Evolutionary conservation across 768 basidiomycete genomes (phyloP).

Genomic region (Lactarius deliciosus): DNA sequence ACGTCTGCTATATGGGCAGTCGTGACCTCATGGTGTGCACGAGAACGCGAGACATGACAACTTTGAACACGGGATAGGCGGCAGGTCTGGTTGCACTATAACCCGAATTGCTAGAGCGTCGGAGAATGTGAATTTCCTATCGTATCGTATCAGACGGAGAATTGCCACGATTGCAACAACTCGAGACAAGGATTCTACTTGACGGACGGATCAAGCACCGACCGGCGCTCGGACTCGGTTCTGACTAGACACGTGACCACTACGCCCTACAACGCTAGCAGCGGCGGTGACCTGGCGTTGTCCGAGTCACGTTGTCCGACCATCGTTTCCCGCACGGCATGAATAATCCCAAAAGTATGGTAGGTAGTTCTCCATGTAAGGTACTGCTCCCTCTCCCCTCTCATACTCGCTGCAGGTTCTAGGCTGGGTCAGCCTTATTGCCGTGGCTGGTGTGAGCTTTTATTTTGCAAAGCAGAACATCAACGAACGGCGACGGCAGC

Average conservation of each 20-base stretch:
- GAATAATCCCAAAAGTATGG: constrained; percentile 28
- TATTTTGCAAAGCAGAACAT: constrained; percentile 41
- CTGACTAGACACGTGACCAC: not conserved
- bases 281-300: too few relatives aligned
- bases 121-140: not conserved
- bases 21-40: not conserved
- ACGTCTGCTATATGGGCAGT: not conserved
- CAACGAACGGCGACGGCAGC: constrained; percentile 38
- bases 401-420: constrained; percentile 30
- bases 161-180: not conserved
- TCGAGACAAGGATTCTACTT: not conserved
- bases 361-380: not conserved
- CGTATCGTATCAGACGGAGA: constrained; percentile 1
- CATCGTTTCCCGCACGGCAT: not conserved
- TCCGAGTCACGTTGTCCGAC: too few relatives aligned
- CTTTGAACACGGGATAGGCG: not conserved
- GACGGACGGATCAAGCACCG: not conserved
- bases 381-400: not conserved
- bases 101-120: not conserved
- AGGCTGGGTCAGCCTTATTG: constrained; percentile 39
- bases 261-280: not conserved
- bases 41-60: not conserved
- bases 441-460: constrained; percentile 41
- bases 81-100: not conserved
- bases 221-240: not conserved